Evolutionary conservation across 768 basidiomycete species (phyloP).

Genomic region (Lentinula guzmanii): DNA sequence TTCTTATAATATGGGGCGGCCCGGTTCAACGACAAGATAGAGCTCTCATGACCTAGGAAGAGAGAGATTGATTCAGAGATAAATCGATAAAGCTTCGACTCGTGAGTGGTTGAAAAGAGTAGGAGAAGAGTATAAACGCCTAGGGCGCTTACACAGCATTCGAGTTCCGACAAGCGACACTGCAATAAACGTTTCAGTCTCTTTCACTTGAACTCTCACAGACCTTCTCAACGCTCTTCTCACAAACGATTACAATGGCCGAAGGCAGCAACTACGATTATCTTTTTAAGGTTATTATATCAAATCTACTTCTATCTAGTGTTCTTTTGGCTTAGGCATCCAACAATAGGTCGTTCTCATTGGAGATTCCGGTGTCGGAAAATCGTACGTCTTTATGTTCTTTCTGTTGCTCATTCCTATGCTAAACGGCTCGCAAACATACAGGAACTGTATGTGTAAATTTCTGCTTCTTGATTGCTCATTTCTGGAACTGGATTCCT

Average conservation of each 20-base stretch:
- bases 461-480: neutral
- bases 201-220: neutral
- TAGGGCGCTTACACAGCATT: neutral
- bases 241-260: constrained; percentile 48
- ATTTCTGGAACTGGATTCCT: neutral
- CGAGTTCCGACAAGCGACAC: neutral
- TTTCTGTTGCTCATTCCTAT: constrained; percentile 1
- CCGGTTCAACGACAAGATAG: neutral
- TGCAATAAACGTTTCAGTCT: neutral
- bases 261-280: constrained; percentile 97
- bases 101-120: neutral
- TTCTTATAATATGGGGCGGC: neutral
- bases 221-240: constrained; percentile 8
- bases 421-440: constrained; percentile 1
- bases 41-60: neutral
- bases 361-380: constrained; percentile 98
- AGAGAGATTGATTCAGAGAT: neutral
- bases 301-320: constrained; percentile 1
- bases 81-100: neutral
- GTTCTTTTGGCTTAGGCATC: neutral
- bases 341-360: constrained; percentile 84
- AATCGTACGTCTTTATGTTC: constrained; percentile 71
- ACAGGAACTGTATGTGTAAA: constrained; percentile 27
- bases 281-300: constrained; percentile 83
- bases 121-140: neutral